phyloP scores from a whole-genome alignment of 164 flowering plant species.

The Vitis rotundifolia region DNA sequence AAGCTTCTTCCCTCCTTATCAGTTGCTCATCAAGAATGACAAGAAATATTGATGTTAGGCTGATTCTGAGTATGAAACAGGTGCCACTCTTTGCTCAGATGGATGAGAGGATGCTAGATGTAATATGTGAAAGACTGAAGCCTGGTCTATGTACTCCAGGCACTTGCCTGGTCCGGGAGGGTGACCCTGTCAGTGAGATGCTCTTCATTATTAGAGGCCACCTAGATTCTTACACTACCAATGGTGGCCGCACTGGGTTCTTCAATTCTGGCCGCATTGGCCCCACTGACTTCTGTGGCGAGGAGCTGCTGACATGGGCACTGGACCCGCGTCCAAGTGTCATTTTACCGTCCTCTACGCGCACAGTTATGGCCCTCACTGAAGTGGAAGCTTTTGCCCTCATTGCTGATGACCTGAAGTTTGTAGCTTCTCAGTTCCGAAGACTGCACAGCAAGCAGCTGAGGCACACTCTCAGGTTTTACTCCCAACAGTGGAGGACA shows the following conservation, averaged over 20 bases:
- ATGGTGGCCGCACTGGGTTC: slow-evolving; percentile 57
- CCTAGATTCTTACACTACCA: slow-evolving; percentile 50
- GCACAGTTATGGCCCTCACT: slow-evolving; percentile 47
- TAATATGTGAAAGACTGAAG: slow-evolving; percentile 53
- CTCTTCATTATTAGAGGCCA: slow-evolving; percentile 54
- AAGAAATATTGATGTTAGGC: too few species aligned
- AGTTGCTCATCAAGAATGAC: too few species aligned
- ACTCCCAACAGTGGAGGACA: slow-evolving; percentile 64
- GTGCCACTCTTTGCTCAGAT: slow-evolving; percentile 56
- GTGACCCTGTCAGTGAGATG: slow-evolving; percentile 60
- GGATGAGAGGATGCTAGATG: slow-evolving; percentile 57
- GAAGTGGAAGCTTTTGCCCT: slow-evolving; percentile 65
- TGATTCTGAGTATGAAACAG: slow-evolving; percentile 19
- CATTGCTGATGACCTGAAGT: slow-evolving; percentile 47
- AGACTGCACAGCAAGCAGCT: slow-evolving; percentile 46
- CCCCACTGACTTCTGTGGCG: slow-evolving; percentile 64
- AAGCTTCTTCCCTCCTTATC: not conserved
- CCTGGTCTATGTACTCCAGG: slow-evolving; percentile 36
- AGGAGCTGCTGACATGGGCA: slow-evolving; percentile 64
- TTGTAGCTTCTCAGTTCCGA: slow-evolving; percentile 53
- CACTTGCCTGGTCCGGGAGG: slow-evolving; percentile 49
- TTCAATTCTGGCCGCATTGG: slow-evolving; percentile 43
- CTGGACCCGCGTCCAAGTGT: slow-evolving; percentile 39
- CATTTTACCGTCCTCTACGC: slow-evolving; percentile 50
- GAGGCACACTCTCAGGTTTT: slow-evolving; percentile 40